Base-by-base conservation (phyloP, 108 stramenopile genomes). In the Nitzschia sp. region DNA sequence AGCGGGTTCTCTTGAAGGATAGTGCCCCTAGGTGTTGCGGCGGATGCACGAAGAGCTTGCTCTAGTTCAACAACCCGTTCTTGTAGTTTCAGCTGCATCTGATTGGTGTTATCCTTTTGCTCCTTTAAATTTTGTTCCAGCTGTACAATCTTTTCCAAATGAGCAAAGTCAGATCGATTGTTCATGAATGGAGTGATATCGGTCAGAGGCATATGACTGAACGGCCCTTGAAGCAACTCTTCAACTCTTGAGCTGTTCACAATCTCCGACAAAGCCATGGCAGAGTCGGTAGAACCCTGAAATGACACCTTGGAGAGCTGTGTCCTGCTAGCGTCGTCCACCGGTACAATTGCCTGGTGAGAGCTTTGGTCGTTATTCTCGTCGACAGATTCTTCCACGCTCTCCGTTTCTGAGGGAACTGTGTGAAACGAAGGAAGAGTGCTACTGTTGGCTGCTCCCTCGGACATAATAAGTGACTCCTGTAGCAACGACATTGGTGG, bases 1-100 rank as follows among this genome's bases (percentile, higher is more conserved):
- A 72, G 61, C 0, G 78, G 71, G 29, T 79, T 73, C 27, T 79
- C 78, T 19, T 75, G 58, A 19, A 75, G 26, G 4, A 75, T 45
- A 13, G 74, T 75, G 35, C 74, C 74, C 53, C 67, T 61, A 1
- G 74, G 74, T 6, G 74, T 68, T 29, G 74, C 74, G 2, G 66
- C 67, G 27, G 74, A 63, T 5, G 53, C 59, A 28, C 59, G 42
- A 8, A 75, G 54, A 31, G 74, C 67, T 26, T 68, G 66, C 35
- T 75, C 74, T 3, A 75, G 60, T 46, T 75, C 74, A 9, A 48
- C 26, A 3, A 68, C 67, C 26, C 67, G 29, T 34, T 68, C 66
- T 35, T 68, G 68, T 27, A 75, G 30, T 30, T 49, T 66, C 30
- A 28, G 19, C 31, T 74, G 72, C 1, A 74, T 57, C 26, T 68